Evolutionary conservation across 495 filamentous ascomycete species (phyloP).

Genomic region (Thozetella sp.): DNA sequence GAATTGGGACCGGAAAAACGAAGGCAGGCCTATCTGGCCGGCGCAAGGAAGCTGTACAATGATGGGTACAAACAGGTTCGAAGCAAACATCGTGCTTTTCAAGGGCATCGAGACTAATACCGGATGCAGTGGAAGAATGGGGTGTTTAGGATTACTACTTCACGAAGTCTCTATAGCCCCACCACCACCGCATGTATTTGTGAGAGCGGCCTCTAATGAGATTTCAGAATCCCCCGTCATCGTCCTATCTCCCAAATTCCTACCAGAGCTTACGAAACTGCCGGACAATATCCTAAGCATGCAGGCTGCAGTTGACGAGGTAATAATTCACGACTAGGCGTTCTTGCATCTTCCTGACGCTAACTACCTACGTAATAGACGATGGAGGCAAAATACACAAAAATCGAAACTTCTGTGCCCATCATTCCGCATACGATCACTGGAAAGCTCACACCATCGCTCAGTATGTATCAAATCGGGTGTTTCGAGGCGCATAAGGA

Average conservation of each 20-base stretch:
- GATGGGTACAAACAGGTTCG: not conserved
- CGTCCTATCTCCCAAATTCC: constrained; percentile 29
- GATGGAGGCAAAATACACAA: constrained; percentile 27
- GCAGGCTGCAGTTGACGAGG: constrained; percentile 26
- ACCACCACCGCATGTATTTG: not conserved
- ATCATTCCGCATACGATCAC: constrained; percentile 24
- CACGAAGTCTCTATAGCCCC: constrained; percentile 12
- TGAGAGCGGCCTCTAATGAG: not conserved
- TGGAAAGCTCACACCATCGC: constrained; percentile 21
- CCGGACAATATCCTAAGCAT: constrained; percentile 36
- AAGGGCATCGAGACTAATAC: no score
- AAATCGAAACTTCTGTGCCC: constrained; percentile 8
- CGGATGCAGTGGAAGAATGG: constrained; percentile 32
- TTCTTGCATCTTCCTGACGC: not conserved
- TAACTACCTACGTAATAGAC: constrained; percentile 16
- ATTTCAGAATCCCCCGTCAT: constrained; percentile 18
- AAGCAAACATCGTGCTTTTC: no score
- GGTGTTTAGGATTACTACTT: constrained; percentile 29
- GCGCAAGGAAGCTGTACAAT: constrained; percentile 2
- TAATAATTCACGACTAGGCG: constrained; percentile 5
- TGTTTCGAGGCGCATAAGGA: no score
- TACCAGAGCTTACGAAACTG: constrained; percentile 34
- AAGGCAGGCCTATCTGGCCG: not conserved
- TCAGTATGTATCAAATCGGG: constrained; percentile 7
- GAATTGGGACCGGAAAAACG: not conserved